These are phyloP conservation scores for Rhypophila decipiens DNA, from an alignment of 495 filamentous ascomycete species.

Conservation along the genomic window DNA sequence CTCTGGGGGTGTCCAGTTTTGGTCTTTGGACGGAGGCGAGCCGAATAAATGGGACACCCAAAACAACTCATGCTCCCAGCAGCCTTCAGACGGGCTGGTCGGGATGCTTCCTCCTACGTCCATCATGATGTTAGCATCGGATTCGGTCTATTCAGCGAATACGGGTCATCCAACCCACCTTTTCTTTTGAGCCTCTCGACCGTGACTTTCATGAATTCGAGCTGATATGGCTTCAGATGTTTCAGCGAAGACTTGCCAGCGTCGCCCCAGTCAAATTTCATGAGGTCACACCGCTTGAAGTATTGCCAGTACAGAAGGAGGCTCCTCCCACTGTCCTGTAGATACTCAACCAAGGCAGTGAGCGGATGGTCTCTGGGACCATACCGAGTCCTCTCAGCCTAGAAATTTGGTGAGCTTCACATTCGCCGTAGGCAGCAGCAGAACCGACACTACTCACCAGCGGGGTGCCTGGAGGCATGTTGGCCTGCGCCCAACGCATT, in stretches of 20 bases:
- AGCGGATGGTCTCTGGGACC: constrained; percentile 11
- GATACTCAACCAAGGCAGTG: constrained; percentile 16
- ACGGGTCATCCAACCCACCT: too few relatives aligned
- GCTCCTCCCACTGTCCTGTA: constrained; percentile 17
- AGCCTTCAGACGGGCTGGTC: constrained; percentile 9
- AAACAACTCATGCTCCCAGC: constrained; percentile 24
- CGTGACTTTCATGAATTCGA: constrained; percentile 11
- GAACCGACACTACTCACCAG: neutral
- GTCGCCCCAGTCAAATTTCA: constrained; percentile 14
- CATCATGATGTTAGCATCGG: neutral
- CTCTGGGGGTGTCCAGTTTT: constrained; percentile 15
- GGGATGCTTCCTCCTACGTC: constrained; percentile 13
- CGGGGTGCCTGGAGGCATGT: constrained; percentile 5
- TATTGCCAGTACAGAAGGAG: constrained; percentile 24
- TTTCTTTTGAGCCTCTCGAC: constrained; percentile 7
- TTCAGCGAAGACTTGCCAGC: constrained; percentile 3
- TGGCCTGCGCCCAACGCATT: constrained; percentile 8
- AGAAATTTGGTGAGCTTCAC: neutral
- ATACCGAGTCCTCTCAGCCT: constrained; percentile 26
- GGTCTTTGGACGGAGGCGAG: neutral
- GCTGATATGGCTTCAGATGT: constrained; percentile 12
- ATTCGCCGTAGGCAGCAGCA: too few relatives aligned
- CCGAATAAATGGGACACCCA: constrained; percentile 25
- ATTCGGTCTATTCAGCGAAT: neutral
- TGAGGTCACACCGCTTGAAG: constrained; percentile 21